Evolutionary conservation across 768 basidiomycete genomes (phyloP), one percentile per base, ranked within the genome.

Genomic region (Tremella yokohamensis): DNA sequence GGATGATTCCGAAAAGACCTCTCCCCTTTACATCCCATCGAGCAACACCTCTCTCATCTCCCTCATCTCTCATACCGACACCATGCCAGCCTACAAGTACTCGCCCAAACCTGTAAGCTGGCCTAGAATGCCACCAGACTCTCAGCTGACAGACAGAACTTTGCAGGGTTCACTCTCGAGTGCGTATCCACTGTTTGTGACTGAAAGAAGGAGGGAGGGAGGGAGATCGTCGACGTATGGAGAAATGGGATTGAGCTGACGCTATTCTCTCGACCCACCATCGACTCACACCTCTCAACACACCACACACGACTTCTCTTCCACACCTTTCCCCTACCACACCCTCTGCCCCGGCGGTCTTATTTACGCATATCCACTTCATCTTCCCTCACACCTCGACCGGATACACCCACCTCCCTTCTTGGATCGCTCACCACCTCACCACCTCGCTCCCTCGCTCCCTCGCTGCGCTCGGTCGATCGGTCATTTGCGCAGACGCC

Each of bases 131-230:
- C 42, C 4, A 15, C n/a, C n/a, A 22, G n/a, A n/a, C n/a, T n/a
- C n/a, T n/a, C 22, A 45, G 22, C 42, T 45, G 42, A 45, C 42
- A 45, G 15, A 12, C 52, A 67, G 69, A 59, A 52, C 50, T 50
- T 66, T 37, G 61, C 47, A 29, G 65, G 68, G 9, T 61, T 70
- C 57, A 70, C 62, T 29, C 57, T 62, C 34, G 68, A 73, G 71
- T 73, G 57, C 50, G 68, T 66, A 22, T 49, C 25, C n/a, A 22
- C 22, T 13, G 13, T 25, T n/a, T 22, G 16, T 8, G 37, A 16
- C 29, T 18, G 3, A 49, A 40, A 40, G 39, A 40, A 11, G 18
- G 18, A 18, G 12, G 12, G 39, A 18, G 18, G 39, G 39, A 40
- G 4, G 42, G 15, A 18, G 42, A 22, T 18, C 22, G n/a, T 45